A percentile compares a stretch with the other conserved stretches of the same genome.
These are phyloP conservation scores for Alternaria brassicicola DNA, from an alignment of 2,329 filamentous ascomycete species.

Conservation along the genomic window DNA sequence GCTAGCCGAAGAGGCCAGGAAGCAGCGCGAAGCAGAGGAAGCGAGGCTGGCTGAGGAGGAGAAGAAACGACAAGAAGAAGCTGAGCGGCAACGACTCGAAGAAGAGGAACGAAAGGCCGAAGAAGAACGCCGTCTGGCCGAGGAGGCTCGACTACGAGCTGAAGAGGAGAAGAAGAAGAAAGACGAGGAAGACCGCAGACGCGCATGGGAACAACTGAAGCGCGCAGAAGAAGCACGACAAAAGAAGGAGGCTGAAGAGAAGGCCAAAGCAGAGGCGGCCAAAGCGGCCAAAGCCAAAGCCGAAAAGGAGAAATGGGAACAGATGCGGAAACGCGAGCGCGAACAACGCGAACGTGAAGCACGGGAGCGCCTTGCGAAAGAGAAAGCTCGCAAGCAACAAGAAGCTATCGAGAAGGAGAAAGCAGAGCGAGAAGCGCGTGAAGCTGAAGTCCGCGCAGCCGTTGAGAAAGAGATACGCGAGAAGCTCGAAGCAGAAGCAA, in stretches of 20 bases:
- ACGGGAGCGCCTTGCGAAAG: conserved; percentile 53
- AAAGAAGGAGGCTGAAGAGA: conserved; percentile 47
- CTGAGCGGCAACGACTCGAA: conserved; percentile 65
- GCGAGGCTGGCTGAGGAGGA: conserved; percentile 17
- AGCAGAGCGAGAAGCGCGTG: conserved; percentile 44
- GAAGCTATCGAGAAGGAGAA: conserved; percentile 51
- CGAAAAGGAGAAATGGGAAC: conserved; percentile 60
- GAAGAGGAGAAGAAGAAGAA: conserved; percentile 53
- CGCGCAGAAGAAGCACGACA: conserved; percentile 43
- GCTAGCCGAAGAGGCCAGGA: conserved; percentile 58
- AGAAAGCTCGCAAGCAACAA: conserved; percentile 49
- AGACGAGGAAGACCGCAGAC: conserved; percentile 56
- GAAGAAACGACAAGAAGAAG: conserved; percentile 47
- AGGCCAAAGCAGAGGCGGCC: conserved; percentile 57
- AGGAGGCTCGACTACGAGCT: conserved; percentile 49
- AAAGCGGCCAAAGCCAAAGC: conserved; percentile 53
- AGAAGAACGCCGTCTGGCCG: conserved; percentile 48
- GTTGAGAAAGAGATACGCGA: conserved; percentile 53
- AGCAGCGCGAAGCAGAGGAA: conserved; percentile 61
- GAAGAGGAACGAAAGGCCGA: conserved; percentile 36
- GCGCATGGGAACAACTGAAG: conserved; percentile 47
- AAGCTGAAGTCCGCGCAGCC: conserved; percentile 45
- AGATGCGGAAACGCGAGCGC: conserved; percentile 55
- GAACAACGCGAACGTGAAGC: conserved; percentile 57
- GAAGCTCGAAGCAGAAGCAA: conserved; percentile 49